phyloP scores from a whole-genome alignment of 1,139 yeast genomes.

The Geotrichum australiense region DNA sequence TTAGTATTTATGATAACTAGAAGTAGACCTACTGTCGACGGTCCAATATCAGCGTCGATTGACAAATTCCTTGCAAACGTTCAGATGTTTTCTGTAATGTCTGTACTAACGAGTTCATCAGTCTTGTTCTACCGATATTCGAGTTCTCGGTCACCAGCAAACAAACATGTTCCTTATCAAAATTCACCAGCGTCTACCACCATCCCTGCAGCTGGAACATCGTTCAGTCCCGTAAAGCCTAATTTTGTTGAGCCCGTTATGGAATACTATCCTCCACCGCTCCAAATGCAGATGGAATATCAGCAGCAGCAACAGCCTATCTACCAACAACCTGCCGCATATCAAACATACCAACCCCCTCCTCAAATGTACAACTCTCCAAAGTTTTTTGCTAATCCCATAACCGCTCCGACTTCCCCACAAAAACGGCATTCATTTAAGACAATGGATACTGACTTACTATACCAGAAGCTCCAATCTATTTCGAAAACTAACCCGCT shows the following conservation, averaged over 20 bases:
- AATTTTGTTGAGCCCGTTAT: neutral
- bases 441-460: too few species aligned
- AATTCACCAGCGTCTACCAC: too few species aligned
- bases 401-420: too few species aligned
- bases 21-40: constrained; percentile 10
- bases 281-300: neutral
- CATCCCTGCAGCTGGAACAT: constrained; percentile 12
- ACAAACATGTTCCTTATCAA: too few species aligned
- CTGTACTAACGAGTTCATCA: constrained; percentile 1
- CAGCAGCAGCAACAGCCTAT: constrained; percentile 1
- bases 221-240: neutral
- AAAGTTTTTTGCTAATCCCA: too few species aligned
- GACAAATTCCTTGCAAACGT: constrained; percentile 9
- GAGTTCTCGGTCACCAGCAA: too few species aligned
- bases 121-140: neutral
- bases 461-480: too few species aligned
- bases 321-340: neutral
- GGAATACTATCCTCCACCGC: neutral
- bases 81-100: constrained; percentile 9
- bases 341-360: neutral
- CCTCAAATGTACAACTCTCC: too few species aligned
- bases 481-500: constrained; percentile 4
- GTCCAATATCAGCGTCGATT: constrained; percentile 13
- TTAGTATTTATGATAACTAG: constrained; percentile 6
- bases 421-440: too few species aligned